phyloP scores from a whole-genome alignment of 352 stramenopile species.

The Phytophthora sp. region DNA sequence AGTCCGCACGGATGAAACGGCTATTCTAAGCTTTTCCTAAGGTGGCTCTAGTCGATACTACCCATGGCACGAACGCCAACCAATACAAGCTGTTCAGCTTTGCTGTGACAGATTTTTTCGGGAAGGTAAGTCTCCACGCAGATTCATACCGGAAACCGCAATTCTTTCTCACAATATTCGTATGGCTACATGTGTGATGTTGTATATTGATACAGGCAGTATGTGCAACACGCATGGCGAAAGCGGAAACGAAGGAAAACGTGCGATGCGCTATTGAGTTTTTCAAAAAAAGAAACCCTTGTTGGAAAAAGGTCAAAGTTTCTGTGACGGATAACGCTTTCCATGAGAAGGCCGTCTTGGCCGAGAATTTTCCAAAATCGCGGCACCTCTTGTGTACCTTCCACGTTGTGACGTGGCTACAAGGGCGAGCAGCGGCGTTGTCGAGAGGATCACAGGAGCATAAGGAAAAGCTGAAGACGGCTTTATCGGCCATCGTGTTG shows the following conservation, averaged over 20 bases:
- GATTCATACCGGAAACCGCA: slow-evolving; percentile 1
- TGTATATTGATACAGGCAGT: slow-evolving; percentile 2
- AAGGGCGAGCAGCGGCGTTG: not conserved
- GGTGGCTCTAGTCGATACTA: slow-evolving; percentile 8
- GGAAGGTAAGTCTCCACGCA: slow-evolving; percentile 3
- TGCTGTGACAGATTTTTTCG: slow-evolving; percentile 9
- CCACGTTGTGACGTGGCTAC: not conserved
- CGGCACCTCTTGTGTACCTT: not conserved
- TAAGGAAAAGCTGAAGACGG: slow-evolving; percentile 1
- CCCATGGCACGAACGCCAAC: slow-evolving; percentile 6
- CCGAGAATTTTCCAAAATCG: not conserved
- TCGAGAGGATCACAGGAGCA: not conserved
- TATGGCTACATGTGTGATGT: not conserved
- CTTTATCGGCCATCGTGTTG: not conserved
- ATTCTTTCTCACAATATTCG: not conserved
- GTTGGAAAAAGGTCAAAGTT: not conserved
- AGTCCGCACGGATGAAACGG: slow-evolving; percentile 10
- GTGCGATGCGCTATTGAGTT: not conserved
- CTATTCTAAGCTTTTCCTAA: slow-evolving; percentile 11
- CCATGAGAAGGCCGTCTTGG: slow-evolving; percentile 5
- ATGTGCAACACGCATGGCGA: not conserved
- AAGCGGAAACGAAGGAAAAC: slow-evolving; percentile 3
- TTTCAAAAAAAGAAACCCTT: slow-evolving; percentile 8
- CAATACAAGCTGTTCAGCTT: slow-evolving; percentile 21
- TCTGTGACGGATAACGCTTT: slow-evolving; percentile 16